phyloP scores from a whole-genome alignment of 441 rosid genomes.

The Daphne laureola region DNA sequence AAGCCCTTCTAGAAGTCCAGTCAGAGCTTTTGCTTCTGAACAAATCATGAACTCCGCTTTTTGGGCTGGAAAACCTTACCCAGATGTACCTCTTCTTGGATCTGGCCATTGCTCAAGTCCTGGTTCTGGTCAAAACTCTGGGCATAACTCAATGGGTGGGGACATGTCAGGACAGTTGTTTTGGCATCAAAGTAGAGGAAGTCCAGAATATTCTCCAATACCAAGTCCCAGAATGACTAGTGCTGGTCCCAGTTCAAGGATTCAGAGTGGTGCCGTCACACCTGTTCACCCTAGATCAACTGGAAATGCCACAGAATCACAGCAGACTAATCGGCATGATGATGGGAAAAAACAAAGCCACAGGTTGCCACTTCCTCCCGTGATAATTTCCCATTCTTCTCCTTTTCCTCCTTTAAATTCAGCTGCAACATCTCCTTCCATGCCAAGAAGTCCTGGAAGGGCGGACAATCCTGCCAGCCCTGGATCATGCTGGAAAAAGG shows the following conservation, averaged over 20 bases:
- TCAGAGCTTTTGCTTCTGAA: constrained; percentile 37
- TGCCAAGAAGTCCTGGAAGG: constrained; percentile 51
- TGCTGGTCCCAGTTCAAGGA: constrained; percentile 49
- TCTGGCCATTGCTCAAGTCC: constrained; percentile 51
- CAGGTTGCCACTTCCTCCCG: constrained; percentile 55
- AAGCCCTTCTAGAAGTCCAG: constrained; percentile 51
- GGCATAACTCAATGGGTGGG: constrained; percentile 45
- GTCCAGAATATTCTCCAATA: constrained; percentile 46
- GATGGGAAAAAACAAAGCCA: constrained; percentile 52
- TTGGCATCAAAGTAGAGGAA: constrained; percentile 54
- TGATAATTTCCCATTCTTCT: constrained; percentile 31
- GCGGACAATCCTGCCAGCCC: constrained; percentile 37
- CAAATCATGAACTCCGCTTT: constrained; percentile 36
- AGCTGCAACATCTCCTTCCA: constrained; percentile 42
- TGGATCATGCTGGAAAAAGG: constrained; percentile 49
- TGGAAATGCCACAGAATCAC: constrained; percentile 23
- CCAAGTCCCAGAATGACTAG: constrained; percentile 50
- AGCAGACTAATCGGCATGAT: constrained; percentile 33
- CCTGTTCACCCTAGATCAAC: constrained; percentile 46
- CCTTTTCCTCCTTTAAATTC: constrained; percentile 46
- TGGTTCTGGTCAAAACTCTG: constrained; percentile 49
- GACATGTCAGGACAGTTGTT: constrained; percentile 43
- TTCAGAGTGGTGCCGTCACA: constrained; percentile 56
- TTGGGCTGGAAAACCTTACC: constrained; percentile 40
- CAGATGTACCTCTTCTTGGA: constrained; percentile 48